Percentiles rank a stretch among this genome's conserved stretches.
Evolutionary conservation across 176 grass and related monocot genomes (phyloP).

Genomic region (Musa schizocarpa): DNA sequence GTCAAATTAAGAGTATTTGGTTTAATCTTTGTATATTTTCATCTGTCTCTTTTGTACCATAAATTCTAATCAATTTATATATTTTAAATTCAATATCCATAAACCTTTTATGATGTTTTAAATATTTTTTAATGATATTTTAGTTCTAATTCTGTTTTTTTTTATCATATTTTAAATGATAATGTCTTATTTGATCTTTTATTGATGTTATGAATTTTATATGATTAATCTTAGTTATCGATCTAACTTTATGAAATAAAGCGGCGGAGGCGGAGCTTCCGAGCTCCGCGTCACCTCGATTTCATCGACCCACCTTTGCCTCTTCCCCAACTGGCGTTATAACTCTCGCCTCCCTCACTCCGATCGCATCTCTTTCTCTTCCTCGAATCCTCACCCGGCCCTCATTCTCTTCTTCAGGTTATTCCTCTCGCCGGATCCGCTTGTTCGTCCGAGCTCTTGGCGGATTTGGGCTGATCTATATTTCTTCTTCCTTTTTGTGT

Average conservation of each 20-base stretch:
- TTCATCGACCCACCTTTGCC: not conserved
- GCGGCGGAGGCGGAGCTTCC: conserved; percentile 2
- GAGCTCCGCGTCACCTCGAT: not conserved
- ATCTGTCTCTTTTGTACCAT: no score
- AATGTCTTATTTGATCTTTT: no score
- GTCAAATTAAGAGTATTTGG: no score
- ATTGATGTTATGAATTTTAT: no score
- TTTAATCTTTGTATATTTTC: no score
- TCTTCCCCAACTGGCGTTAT: not conserved
- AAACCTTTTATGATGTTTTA: no score
- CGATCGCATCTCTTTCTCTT: not conserved
- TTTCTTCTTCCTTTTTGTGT: not conserved
- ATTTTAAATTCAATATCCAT: no score
- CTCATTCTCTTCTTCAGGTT: not conserved
- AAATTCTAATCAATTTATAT: no score
- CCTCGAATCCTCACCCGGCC: not conserved
- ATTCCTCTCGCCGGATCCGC: conserved; percentile 6
- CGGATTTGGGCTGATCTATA: not conserved
- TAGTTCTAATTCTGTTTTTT: no score
- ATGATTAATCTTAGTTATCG: no score
- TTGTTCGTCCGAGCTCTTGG: not conserved
- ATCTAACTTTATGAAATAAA: not conserved
- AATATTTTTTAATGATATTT: no score
- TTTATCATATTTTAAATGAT: no score
- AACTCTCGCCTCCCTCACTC: not conserved